Percentiles rank a stretch among this genome's conserved stretches.
These are phyloP conservation scores for Debaryomycetaceae sp. DNA, from an alignment of 1,139 yeast genomes.

Conservation along the genomic window DNA sequence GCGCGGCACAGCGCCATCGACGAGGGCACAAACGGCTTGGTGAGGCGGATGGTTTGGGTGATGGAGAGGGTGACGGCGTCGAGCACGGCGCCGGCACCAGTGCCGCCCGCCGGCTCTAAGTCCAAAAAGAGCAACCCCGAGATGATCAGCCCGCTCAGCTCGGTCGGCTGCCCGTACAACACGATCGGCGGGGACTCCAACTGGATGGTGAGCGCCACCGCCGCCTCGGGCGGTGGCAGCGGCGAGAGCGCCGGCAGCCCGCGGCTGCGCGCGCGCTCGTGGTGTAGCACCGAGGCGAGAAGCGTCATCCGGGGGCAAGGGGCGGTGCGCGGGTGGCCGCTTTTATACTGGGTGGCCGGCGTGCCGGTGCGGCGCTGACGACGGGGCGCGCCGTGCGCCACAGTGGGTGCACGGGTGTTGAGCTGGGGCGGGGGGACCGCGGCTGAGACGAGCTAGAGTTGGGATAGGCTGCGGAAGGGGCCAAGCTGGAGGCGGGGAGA, in stretches of 20 bases:
- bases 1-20: constrained; percentile 50
- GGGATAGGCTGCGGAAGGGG: no score
- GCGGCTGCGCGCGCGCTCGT: no score
- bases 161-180: constrained; percentile 72
- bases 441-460: no score
- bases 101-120: background rate
- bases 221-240: no score
- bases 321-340: background rate
- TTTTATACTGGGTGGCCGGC: no score
- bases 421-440: no score
- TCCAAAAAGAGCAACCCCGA: constrained; percentile 60
- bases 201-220: constrained; percentile 49
- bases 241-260: no score
- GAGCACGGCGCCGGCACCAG: background rate
- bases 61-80: constrained; percentile 54
- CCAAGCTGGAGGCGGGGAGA: no score
- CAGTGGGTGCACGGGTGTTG: no score
- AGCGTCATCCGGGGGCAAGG: constrained; percentile 12
- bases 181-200: constrained; percentile 91
- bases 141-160: constrained; percentile 80
- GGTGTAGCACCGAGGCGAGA: constrained; percentile 13
- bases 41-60: constrained; percentile 62
- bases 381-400: no score
- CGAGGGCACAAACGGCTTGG: constrained; percentile 61
- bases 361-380: no score